Conservation (phyloP, 1,284 basidiomycete genomes). For the Cryptococcus floricola region DNA sequence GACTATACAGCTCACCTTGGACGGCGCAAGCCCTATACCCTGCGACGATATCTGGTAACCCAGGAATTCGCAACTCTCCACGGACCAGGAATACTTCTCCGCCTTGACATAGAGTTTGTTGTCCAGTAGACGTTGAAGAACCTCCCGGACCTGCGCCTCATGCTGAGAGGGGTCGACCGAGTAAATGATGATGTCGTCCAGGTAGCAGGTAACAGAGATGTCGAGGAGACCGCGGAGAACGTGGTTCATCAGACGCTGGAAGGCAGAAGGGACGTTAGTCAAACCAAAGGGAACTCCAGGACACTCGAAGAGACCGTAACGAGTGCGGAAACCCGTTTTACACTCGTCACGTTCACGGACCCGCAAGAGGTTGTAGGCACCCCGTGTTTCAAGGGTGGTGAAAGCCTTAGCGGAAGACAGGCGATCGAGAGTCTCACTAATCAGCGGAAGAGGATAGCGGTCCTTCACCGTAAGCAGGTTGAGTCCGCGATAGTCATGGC, state of each 20-base stretch:
- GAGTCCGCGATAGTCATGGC: not conserved
- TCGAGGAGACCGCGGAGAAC: slow-evolving; percentile 34
- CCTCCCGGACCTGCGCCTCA: too few relatives aligned
- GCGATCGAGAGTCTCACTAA: slow-evolving; percentile 28
- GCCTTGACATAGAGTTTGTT: too few relatives aligned
- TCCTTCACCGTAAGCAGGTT: not conserved
- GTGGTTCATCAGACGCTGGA: slow-evolving; percentile 44
- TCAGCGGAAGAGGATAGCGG: slow-evolving; percentile 16
- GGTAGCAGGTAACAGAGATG: slow-evolving; percentile 32
- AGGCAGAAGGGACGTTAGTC: slow-evolving; percentile 48
- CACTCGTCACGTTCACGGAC: slow-evolving; percentile 32
- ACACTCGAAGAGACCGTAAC: slow-evolving; percentile 48
- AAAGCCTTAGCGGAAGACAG: slow-evolving; percentile 35
- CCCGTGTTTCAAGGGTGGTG: slow-evolving; percentile 37
- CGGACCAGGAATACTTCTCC: too few relatives aligned
- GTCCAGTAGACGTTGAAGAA: too few relatives aligned
- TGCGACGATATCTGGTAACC: too few relatives aligned
- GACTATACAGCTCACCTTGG: too few relatives aligned
- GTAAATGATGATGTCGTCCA: slow-evolving; percentile 48
- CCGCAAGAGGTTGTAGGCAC: slow-evolving; percentile 35
- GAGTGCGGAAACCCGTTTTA: slow-evolving; percentile 31
- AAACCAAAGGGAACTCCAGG: slow-evolving; percentile 51
- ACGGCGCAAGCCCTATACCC: too few relatives aligned
- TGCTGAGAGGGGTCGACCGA: too few relatives aligned
- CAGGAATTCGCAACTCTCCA: too few relatives aligned